These are phyloP conservation scores for Solanum chacoense DNA, from an alignment of 305 asterid species.

Conservation along the genomic window DNA sequence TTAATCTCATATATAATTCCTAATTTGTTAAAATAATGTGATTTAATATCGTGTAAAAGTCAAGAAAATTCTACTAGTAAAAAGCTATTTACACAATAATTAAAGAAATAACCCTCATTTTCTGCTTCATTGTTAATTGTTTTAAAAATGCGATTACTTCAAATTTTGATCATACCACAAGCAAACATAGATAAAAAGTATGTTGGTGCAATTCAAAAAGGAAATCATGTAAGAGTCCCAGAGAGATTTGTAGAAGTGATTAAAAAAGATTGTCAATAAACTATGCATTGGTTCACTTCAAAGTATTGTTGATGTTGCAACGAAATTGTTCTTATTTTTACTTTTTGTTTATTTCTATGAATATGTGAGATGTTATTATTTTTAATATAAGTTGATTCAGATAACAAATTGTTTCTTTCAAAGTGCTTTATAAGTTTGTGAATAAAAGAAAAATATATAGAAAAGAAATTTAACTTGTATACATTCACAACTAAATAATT, in stretches of 20 bases:
- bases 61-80: background rate
- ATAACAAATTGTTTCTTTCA: background rate
- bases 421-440: background rate
- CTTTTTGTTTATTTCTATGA: background rate
- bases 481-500: background rate
- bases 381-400: background rate
- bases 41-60: too few relatives aligned
- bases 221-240: background rate
- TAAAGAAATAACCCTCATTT: background rate
- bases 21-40: too few relatives aligned
- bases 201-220: background rate
- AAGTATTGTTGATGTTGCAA: background rate
- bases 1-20: background rate
- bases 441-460: background rate
- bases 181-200: background rate
- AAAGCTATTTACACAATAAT: too few relatives aligned
- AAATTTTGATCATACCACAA: background rate
- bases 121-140: background rate
- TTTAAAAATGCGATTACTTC: background rate
- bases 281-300: background rate
- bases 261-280: background rate
- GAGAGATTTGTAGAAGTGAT: background rate
- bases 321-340: background rate
- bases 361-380: background rate
- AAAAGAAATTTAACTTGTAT: background rate